Conservation (phyloP, 768 basidiomycete species). For the Kwoniella shandongensis region DNA sequence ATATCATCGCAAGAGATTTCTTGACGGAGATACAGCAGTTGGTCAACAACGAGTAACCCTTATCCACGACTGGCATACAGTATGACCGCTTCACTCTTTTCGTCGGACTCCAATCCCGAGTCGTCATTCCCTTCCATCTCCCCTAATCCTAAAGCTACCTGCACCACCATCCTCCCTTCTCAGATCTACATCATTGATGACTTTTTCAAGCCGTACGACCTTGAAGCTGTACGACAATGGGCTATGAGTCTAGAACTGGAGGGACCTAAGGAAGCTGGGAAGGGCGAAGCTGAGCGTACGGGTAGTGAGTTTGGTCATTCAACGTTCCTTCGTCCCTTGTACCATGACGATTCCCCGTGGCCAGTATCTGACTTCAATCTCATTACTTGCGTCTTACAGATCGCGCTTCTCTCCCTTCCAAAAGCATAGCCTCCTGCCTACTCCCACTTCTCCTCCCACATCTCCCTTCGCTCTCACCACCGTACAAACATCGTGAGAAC, state of each 20-base stretch:
- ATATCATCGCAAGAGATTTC: no score
- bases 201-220: slow-evolving; percentile 11
- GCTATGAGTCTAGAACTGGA: slow-evolving; percentile 16
- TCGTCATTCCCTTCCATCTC: slow-evolving; percentile 10
- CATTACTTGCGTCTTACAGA: slow-evolving; percentile 8
- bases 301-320: slow-evolving; percentile 19
- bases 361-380: not conserved
- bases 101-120: no score
- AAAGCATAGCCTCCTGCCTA: slow-evolving; percentile 20
- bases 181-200: slow-evolving; percentile 34
- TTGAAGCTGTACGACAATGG: slow-evolving; percentile 18
- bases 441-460: slow-evolving; percentile 18
- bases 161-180: slow-evolving; percentile 11
- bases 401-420: slow-evolving; percentile 20
- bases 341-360: not conserved
- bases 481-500: not conserved
- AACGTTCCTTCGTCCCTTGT: not conserved
- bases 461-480: slow-evolving; percentile 12
- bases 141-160: not conserved
- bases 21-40: no score
- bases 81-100: no score
- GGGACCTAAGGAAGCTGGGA: slow-evolving; percentile 28
- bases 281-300: slow-evolving; percentile 37
- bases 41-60: no score
- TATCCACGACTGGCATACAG: no score